A percentile compares a stretch with the other conserved stretches of the same genome.
phyloP scores from a whole-genome alignment of 306 rosid genomes.

The Castanopsis chinensis region DNA sequence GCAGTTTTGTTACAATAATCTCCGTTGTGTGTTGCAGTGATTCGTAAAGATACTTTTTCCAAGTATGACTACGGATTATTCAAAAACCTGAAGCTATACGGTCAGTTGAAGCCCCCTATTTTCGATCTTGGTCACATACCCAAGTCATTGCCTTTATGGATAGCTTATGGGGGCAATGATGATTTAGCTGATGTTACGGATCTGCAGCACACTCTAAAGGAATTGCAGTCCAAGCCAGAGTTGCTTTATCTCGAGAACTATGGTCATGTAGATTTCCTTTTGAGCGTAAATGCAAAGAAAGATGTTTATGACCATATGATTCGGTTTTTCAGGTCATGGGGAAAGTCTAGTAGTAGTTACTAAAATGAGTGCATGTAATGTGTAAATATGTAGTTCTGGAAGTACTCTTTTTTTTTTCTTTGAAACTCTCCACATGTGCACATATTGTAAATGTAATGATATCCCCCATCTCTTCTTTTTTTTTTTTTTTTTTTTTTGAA shows the following conservation, averaged over 20 bases:
- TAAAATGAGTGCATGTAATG: background rate
- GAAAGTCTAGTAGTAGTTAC: conserved; percentile 34
- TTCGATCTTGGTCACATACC: conserved; percentile 75
- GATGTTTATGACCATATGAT: conserved; percentile 76
- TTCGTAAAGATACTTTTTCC: conserved; percentile 77
- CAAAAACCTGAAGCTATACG: conserved; percentile 63
- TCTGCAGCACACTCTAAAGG: conserved; percentile 61
- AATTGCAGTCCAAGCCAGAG: conserved; percentile 66
- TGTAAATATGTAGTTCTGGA: background rate
- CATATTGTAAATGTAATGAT: background rate
- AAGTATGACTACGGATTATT: conserved; percentile 79
- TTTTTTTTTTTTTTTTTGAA: too few species aligned
- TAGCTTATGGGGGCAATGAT: conserved; percentile 88
- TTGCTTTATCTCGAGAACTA: conserved; percentile 75
- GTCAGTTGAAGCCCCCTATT: conserved; percentile 67
- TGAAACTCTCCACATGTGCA: background rate
- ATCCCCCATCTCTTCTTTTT: background rate
- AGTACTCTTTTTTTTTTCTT: background rate
- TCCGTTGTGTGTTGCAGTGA: conserved; percentile 55
- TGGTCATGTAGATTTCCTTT: conserved; percentile 83
- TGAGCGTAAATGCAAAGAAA: conserved; percentile 64
- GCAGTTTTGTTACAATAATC: conserved; percentile 13
- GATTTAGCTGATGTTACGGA: conserved; percentile 68
- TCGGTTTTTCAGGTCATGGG: conserved; percentile 42
- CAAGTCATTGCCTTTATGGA: conserved; percentile 80